Evolutionary conservation across 345 rosid species (phyloP).

Genomic region (Eucalyptus cladocalyx): DNA sequence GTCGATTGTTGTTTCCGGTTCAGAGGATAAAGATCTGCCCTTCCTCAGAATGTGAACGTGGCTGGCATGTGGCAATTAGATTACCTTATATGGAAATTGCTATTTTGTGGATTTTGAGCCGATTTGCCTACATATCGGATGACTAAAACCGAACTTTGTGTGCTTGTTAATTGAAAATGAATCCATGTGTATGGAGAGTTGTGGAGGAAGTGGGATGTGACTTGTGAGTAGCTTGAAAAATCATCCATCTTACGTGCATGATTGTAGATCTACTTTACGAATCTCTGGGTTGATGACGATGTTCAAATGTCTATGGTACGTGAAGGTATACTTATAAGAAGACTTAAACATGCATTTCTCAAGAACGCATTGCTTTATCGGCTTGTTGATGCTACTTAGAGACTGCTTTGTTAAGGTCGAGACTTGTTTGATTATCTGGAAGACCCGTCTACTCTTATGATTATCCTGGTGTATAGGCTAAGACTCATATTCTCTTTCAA

Average conservation of each 20-base stretch:
- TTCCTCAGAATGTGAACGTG: not conserved
- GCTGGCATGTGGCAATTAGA: not conserved
- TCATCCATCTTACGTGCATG: not conserved
- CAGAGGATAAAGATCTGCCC: not conserved
- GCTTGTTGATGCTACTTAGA: not conserved
- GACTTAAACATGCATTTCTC: not conserved
- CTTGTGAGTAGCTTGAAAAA: not conserved
- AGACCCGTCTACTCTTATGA: not conserved
- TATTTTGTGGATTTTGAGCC: not conserved
- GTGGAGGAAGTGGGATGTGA: not conserved
- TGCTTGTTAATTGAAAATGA: not conserved
- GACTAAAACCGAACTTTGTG: not conserved
- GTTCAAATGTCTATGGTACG: not conserved
- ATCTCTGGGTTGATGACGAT: not conserved
- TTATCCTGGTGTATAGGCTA: not conserved
- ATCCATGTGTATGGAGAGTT: not conserved
- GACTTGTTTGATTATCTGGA: not conserved
- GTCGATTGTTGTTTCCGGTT: not conserved
- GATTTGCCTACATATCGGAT: not conserved
- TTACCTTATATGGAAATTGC: not conserved
- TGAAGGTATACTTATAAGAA: not conserved
- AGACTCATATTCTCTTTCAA: not conserved
- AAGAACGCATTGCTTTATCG: not conserved
- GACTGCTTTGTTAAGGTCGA: not conserved
- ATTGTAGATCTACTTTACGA: not conserved